Percentiles rank a stretch among this genome's conserved stretches.
These are phyloP conservation scores for Gonium pectorale DNA, from an alignment of 139 green algal species.

Conservation along the genomic window DNA sequence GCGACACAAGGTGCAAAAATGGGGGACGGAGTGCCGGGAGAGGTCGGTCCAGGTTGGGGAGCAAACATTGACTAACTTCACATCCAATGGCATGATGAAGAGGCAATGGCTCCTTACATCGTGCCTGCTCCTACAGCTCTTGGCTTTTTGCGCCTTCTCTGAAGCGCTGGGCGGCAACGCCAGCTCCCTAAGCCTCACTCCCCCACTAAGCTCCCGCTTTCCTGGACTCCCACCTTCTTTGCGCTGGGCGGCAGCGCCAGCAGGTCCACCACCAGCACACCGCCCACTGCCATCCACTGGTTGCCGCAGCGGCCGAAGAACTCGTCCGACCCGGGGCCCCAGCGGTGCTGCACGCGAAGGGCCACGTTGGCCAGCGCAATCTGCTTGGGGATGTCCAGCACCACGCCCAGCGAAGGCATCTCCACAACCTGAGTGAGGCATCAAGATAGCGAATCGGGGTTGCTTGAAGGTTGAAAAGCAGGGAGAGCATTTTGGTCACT, in stretches of 20 bases:
- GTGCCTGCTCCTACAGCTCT: too few species aligned
- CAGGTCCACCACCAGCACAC: constrained; percentile 63
- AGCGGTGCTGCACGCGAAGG: constrained; percentile 59
- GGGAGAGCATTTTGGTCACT: too few species aligned
- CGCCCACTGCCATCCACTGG: constrained; percentile 67
- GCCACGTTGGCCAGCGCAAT: constrained; percentile 68
- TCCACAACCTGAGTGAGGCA: constrained; percentile 41
- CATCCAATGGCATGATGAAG: too few species aligned
- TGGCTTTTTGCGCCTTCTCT: too few species aligned
- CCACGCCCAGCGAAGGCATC: constrained; percentile 53
- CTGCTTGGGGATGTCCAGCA: constrained; percentile 68
- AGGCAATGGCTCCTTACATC: too few species aligned
- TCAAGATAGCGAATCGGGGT: background rate
- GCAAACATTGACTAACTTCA: too few species aligned
- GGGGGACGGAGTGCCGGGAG: too few species aligned
- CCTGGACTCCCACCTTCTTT: constrained; percentile 46
- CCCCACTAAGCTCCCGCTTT: background rate
- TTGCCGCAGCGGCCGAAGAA: constrained; percentile 58
- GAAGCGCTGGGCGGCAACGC: too few species aligned
- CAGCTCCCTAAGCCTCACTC: too few species aligned
- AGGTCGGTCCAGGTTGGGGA: too few species aligned
- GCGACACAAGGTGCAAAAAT: too few species aligned
- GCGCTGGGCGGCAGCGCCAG: constrained; percentile 60
- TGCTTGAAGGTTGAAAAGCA: too few species aligned
- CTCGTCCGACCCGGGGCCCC: constrained; percentile 51